Evolutionary conservation across 164 flowering plant genomes (phyloP).

Genomic region (Echeveria elegans): DNA sequence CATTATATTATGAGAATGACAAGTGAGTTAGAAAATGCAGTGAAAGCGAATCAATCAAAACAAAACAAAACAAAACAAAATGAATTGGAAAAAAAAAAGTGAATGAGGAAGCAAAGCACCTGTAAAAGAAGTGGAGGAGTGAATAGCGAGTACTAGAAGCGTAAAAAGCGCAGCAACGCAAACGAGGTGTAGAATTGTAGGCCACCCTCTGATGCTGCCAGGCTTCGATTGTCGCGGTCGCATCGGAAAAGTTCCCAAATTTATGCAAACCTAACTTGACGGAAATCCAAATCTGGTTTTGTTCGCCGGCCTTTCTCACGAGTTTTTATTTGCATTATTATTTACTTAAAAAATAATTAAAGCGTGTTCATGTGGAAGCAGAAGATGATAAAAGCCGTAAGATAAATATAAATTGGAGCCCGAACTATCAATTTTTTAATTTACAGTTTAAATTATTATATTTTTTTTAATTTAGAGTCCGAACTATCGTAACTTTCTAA

Average conservation of each 20-base stretch:
- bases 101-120: too few relatives aligned
- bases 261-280: neutral
- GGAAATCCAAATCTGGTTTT: neutral
- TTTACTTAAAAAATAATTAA: too few relatives aligned
- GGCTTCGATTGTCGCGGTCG: constrained; percentile 15
- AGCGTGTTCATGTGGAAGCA: too few relatives aligned
- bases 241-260: neutral
- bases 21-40: neutral
- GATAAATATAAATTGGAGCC: too few relatives aligned
- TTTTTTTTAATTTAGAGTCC: too few relatives aligned
- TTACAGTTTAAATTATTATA: too few relatives aligned
- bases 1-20: too few relatives aligned
- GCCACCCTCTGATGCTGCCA: constrained; percentile 15
- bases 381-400: too few relatives aligned
- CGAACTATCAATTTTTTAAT: too few relatives aligned
- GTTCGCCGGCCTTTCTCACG: neutral
- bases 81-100: neutral
- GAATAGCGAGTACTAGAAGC: constrained; percentile 53
- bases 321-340: too few relatives aligned
- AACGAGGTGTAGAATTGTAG: constrained; percentile 39
- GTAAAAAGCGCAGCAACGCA: constrained; percentile 49
- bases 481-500: too few relatives aligned
- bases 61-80: neutral
- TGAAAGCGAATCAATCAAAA: neutral
- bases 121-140: constrained; percentile 37